Evolutionary conservation across 2,329 filamentous ascomycete genomes (phyloP), one percentile per base, ranked within the genome.

Genomic region (Lasiodiplodia theobromae): DNA sequence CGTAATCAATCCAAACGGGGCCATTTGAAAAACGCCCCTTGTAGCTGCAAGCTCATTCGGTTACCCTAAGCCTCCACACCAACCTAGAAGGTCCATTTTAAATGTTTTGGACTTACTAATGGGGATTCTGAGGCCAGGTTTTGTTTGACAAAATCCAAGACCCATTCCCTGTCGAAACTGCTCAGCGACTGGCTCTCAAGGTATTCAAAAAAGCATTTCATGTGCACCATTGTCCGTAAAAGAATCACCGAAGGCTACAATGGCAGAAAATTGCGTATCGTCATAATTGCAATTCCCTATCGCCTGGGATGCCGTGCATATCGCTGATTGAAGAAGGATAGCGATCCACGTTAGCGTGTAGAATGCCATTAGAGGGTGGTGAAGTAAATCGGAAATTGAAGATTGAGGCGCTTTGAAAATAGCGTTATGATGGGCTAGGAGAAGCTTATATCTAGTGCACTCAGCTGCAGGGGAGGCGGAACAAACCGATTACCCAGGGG

Each of bases 1-100:
- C 56, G 14, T 60, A 60, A 18, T 60, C 56, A 38, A 60, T 44
- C 56, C 56, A 60, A 7, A 60, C 14, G 2, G 34, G 56, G 56
- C 56, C 56, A n/a, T 60, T 44, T 8, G 56, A 60, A 21, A 60
- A 60, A 4, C n/a, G 21, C 12, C 56, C 56, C 10, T 44, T 6
- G 34, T 60, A 60, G 21, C 56, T 60, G 18, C 18, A 4, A 31
- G 3, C 2, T 16, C 11, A 25, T 28, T 4, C 11, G 25, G 23
- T 23, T n/a, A 38, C 6, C 25, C 18, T n/a, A 12, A n/a, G 7
- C 6, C 16, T 18, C 28, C 37, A 21, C 12, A 2, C 31, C 18
- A 18, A 12, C 28, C 16, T 10, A 37, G 7, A 47, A 10, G 16
- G 2, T 12, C 1, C n/a, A 44, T 1, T 8, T 2, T 2, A 21